Percentiles rank a stretch among this genome's conserved stretches.
Conservation (phyloP, 108 stramenopile species). For the Fragilariopsis cylindrus region DNA sequence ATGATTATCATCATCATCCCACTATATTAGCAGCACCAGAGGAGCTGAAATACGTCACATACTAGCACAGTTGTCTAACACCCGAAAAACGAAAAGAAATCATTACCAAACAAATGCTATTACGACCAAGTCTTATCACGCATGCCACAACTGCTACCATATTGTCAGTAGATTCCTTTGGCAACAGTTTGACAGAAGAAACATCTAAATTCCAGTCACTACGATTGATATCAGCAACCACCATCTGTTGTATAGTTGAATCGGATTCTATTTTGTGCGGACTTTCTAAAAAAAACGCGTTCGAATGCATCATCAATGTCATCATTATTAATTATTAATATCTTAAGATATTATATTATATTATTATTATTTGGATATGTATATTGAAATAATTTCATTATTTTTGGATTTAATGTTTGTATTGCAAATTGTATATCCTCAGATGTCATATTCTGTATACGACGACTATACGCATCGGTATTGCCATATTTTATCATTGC, state of each 20-base stretch:
- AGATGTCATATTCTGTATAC: slow-evolving; percentile 46
- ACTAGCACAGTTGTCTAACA: no score
- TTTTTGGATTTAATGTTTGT: slow-evolving; percentile 38
- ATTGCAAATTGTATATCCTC: slow-evolving; percentile 55
- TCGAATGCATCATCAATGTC: slow-evolving; percentile 36
- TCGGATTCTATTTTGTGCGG: slow-evolving; percentile 52
- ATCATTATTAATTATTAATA: slow-evolving; percentile 27
- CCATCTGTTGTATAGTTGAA: slow-evolving; percentile 38
- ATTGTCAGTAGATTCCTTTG: slow-evolving; percentile 31
- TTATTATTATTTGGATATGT: background rate
- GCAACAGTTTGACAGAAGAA: slow-evolving; percentile 35
- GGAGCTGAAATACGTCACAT: no score
- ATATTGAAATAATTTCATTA: slow-evolving; percentile 61
- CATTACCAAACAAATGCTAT: no score
- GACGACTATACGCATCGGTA: slow-evolving; percentile 25
- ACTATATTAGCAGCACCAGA: no score
- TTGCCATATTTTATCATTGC: slow-evolving; percentile 76
- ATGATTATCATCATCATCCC: no score
- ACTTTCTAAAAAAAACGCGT: slow-evolving; percentile 29
- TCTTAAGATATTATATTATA: no score
- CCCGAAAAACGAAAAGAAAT: no score
- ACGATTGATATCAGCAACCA: background rate
- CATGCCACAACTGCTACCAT: slow-evolving; percentile 14
- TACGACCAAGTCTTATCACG: no score
- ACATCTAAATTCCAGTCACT: background rate